Conservation (phyloP, 345 rosid genomes). For the Erodium maritimum region DNA sequence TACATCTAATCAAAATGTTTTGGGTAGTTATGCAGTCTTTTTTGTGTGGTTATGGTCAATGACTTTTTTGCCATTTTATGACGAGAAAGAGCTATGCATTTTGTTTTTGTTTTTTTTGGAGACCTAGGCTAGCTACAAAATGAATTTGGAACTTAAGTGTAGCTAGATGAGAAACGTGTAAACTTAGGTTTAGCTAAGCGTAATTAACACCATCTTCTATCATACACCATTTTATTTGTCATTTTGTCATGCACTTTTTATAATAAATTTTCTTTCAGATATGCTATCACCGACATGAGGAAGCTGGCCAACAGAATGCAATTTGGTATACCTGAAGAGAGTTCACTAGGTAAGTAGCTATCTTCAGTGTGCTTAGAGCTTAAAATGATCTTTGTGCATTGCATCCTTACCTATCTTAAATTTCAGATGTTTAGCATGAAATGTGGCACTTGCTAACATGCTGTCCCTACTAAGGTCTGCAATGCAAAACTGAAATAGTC, state of each 20-base stretch:
- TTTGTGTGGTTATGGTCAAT: too few species aligned
- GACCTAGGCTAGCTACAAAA: too few species aligned
- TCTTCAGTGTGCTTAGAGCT: conserved; percentile 1
- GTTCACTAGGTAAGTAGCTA: conserved; percentile 57
- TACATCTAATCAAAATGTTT: too few species aligned
- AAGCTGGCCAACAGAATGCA: conserved; percentile 97
- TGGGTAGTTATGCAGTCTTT: too few species aligned
- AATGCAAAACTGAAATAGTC: neutral
- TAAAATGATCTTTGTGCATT: neutral
- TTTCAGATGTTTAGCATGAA: neutral
- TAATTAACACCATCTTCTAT: neutral
- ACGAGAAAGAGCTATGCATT: too few species aligned
- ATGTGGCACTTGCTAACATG: neutral
- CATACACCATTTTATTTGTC: conserved; percentile 4
- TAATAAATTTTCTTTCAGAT: conserved; percentile 25
- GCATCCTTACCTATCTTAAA: neutral
- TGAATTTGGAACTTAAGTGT: too few species aligned
- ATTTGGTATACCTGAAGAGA: conserved; percentile 92
- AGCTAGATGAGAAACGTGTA: too few species aligned
- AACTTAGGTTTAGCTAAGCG: too few species aligned
- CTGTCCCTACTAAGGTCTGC: neutral
- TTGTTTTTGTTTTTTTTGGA: too few species aligned
- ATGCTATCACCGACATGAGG: conserved; percentile 93
- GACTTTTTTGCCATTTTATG: too few species aligned
- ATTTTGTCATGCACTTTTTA: conserved; percentile 1